Base-by-base conservation (phyloP, 129 eudicot genomes). In the Solidago caesia region DNA sequence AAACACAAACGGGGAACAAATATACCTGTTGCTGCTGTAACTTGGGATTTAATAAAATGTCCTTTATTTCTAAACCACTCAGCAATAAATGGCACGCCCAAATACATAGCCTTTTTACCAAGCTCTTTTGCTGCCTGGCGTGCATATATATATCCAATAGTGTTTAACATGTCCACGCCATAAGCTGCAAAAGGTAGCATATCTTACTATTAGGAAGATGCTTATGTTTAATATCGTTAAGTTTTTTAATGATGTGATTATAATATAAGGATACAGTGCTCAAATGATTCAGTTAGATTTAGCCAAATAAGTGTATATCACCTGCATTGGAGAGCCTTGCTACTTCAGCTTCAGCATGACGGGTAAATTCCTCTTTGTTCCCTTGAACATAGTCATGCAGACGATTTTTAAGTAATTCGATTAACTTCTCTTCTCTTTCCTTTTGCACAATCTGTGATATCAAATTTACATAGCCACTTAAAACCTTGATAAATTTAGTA, bases 51-150 rank as follows among this genome's bases (percentile, higher is more conserved):
- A 47, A 91, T 87, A 66, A 77, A 87, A 62, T 95, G 99, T 33
- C 97, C 97, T 89, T 95, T 91, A 86, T 91, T 95, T 75, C 99
- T 87, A 75, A 95, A 91, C 99, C 99, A 95, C 80, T 95, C 99
- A 8, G 99, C 99, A 71, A 95, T 77, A 68, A 95, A 91, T 48
- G 99, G 99, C 64, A 95, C 96, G 29, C 97, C 96, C 74, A 95
- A 74, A 67, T 80, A 91, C 13, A 88, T 81, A 65, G 89, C 99
- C 79, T 88, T 91, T 84, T 95, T 95, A 62, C 99, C 99, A 45
- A 95, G 94, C 83, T 95, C 99, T 77, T 88, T 88, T 57, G 99
- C 96, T 49, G 97, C 87, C 77, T 89, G 97, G 55, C 97, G 82
- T 70, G 91, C 83, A 82, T 95, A 95, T 78, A 95, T 95, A 57